Base-by-base conservation (phyloP, 2,329 filamentous ascomycete species). In the Phoma sp. region DNA sequence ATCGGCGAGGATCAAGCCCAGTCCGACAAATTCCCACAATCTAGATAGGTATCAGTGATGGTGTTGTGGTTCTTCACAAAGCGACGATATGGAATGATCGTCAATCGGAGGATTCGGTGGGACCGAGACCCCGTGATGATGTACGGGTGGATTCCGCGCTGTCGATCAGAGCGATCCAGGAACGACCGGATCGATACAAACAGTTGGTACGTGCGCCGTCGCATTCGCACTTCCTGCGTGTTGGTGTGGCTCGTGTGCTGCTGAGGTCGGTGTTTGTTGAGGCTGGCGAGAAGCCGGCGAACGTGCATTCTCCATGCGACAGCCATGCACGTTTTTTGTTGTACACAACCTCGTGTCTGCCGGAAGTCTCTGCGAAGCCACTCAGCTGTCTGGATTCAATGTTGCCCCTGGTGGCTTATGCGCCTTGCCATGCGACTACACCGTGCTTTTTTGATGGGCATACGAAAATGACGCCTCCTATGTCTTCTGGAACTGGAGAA, bases 71-170 rank as follows among this genome's bases (percentile, higher is more conserved):
- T 33, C 32, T 35, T 35, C 36, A 7, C 18, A 47, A 23, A 32
- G 11, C 37, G 30, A 9, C 36, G 38, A 47, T 33, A 24, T 42
- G 37, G 25, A 9, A 43, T 6, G 14, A 37, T 23, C 32, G 24
- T 24, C 8, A 22, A 35, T 40, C 51, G 27, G 29, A 4, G 11
- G 41, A 14, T 39, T 7, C 41, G 37, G 37, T 41, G 23, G 7
- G 24, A 33, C 13, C 27, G 18, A 18, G 18, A 18, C 18, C 18
- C 18, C 18, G 18, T 18, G 18, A 18, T 18, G 18, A 30, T 30
- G 24, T 6, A 35, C 45, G 52, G 40, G 40, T 36, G 45, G 41
- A 41, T 55, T 55, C 41, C 46, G 52, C 32, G 7, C 35, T 30
- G 36, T 13, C 30, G 52, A 55, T 55, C 47, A 18, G 9, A 5